A percentile compares a stretch with the other conserved stretches of the same genome.
Conservation (phyloP, 169 alveolate species). For the Condylostoma magnum region DNA sequence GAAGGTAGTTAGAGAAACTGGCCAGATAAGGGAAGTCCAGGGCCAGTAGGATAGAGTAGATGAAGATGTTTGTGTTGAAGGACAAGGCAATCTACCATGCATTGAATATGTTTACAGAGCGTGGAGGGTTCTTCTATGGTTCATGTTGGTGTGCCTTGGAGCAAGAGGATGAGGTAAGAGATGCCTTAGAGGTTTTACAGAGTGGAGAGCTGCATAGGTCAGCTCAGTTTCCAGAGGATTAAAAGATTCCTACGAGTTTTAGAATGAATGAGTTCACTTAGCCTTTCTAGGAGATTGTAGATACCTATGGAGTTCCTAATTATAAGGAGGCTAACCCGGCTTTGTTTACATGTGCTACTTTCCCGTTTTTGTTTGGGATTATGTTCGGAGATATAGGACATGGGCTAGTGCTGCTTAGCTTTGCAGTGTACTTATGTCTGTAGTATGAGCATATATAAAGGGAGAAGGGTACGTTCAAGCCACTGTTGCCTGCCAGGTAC, state of each 20-base stretch:
- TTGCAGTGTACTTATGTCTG: constrained; percentile 67
- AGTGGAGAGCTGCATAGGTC: constrained; percentile 48
- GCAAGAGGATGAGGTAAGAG: constrained; percentile 87
- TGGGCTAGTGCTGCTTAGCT: constrained; percentile 88
- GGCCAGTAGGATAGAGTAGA: constrained; percentile 92
- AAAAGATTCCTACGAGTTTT: constrained; percentile 94
- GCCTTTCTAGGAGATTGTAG: constrained; percentile 92
- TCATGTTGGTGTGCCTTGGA: constrained; percentile 95
- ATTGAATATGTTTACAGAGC: constrained; percentile 87
- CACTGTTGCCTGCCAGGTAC: constrained; percentile 72
- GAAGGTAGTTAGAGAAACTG: neutral
- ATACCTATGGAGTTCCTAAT: constrained; percentile 99
- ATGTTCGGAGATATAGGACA: constrained; percentile 99
- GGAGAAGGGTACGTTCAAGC: constrained; percentile 27
- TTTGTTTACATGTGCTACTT: constrained; percentile 94
- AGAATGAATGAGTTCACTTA: constrained; percentile 91
- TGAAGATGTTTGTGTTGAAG: constrained; percentile 91
- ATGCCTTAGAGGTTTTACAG: constrained; percentile 70
- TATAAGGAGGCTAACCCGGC: constrained; percentile 98
- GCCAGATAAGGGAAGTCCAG: constrained; percentile 14
- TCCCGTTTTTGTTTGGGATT: constrained; percentile 99
- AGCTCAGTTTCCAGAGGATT: constrained; percentile 46
- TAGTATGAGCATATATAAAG: neutral
- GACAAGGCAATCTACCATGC: constrained; percentile 92
- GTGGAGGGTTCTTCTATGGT: constrained; percentile 92